A percentile compares a stretch with the other conserved stretches of the same genome.
Evolutionary conservation across 306 rosid species (phyloP).

Genomic region (Astragalus membranaceus): DNA sequence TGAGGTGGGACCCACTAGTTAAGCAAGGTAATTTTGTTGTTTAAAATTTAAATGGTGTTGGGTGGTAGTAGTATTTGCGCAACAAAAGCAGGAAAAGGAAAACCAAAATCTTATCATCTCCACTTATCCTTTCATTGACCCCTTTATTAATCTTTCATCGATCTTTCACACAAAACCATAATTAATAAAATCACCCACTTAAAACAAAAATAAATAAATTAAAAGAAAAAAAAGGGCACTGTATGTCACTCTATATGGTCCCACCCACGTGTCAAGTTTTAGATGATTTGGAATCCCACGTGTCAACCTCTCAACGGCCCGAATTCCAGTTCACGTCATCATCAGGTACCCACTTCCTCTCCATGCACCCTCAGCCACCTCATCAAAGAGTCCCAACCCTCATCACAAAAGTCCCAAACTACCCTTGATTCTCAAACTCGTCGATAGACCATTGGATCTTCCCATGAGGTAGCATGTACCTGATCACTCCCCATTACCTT

Average conservation of each 20-base stretch:
- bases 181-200: constrained; percentile 16
- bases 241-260: neutral
- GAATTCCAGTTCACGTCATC: constrained; percentile 47
- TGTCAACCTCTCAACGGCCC: constrained; percentile 43
- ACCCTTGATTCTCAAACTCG: neutral
- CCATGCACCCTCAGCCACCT: constrained; percentile 20
- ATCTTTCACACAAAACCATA: neutral
- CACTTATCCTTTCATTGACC: constrained; percentile 30
- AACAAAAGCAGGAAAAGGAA: constrained; percentile 32
- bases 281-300: constrained; percentile 16
- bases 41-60: neutral
- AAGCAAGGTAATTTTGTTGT: constrained; percentile 27
- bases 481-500: neutral
- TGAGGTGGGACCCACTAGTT: constrained; percentile 22
- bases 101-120: constrained; percentile 34
- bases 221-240: neutral
- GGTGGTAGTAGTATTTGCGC: constrained; percentile 27
- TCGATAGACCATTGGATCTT: neutral
- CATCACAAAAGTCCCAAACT: neutral
- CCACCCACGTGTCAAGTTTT: constrained; percentile 43
- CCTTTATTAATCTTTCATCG: constrained; percentile 1
- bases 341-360: constrained; percentile 29
- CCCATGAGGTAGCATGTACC: neutral
- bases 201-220: neutral
- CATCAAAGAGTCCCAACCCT: neutral